Conservation (phyloP, 192 early-diverging fungal genomes). For the Coemansia reversa region DNA sequence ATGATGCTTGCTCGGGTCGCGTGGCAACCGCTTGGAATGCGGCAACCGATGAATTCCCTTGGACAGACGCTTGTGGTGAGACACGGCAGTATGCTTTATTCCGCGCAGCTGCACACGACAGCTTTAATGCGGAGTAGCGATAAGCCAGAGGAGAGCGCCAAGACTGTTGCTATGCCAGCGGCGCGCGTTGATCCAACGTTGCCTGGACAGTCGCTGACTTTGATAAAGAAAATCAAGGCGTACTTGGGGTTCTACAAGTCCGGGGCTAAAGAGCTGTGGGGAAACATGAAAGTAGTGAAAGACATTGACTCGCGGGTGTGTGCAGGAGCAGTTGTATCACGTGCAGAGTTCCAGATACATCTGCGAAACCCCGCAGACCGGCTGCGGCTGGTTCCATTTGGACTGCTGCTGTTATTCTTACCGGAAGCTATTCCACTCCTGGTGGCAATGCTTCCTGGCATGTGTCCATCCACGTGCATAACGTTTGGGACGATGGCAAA, state of each 20-base stretch:
- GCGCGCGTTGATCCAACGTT: constrained; percentile 38
- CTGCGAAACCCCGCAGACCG: constrained; percentile 30
- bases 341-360: constrained; percentile 34
- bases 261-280: constrained; percentile 36
- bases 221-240: constrained; percentile 32
- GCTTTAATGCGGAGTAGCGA: neutral
- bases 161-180: neutral
- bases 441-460: constrained; percentile 25
- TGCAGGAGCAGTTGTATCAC: constrained; percentile 12
- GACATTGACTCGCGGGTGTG: constrained; percentile 20
- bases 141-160: neutral
- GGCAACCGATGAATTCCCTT: neutral
- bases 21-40: too few relatives aligned
- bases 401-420: constrained; percentile 29
- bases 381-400: constrained; percentile 43
- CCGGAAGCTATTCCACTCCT: constrained; percentile 41
- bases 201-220: constrained; percentile 32
- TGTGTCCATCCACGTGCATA: constrained; percentile 44
- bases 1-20: too few relatives aligned
- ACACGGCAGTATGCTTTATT: neutral
- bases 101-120: constrained; percentile 5
- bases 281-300: constrained; percentile 13
- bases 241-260: constrained; percentile 44
- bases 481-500: constrained; percentile 32
- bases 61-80: neutral